phyloP scores from a whole-genome alignment of 2,329 filamentous ascomycete genomes.

The Metarhizium sp. region DNA sequence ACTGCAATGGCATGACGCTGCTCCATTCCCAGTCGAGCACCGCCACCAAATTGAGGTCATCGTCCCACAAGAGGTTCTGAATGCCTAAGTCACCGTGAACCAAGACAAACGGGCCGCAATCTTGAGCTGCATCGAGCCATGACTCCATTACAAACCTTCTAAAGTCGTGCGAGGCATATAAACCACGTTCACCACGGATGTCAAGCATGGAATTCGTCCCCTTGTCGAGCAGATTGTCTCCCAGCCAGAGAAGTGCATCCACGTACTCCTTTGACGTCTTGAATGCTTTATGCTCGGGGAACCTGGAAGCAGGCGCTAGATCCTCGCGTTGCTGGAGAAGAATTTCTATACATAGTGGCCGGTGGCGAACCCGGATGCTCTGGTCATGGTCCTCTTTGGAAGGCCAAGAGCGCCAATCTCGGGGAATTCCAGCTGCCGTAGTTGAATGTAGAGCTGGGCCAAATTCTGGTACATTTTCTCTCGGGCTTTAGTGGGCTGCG shows the following conservation, averaged over 20 bases:
- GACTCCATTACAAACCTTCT: conserved; percentile 2
- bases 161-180: conserved; percentile 16
- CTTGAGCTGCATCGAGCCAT: conserved; percentile 6
- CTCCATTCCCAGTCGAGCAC: conserved; percentile 15
- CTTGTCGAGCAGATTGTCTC: background rate
- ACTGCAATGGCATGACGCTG: conserved; percentile 10
- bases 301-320: background rate
- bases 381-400: background rate
- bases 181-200: conserved; percentile 7
- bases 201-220: background rate
- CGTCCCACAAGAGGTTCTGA: conserved; percentile 12
- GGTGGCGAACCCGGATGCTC: background rate
- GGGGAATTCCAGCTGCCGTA: background rate
- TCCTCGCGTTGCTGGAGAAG: background rate
- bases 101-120: conserved; percentile 14
- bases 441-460: background rate
- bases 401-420: conserved; percentile 1
- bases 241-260: background rate
- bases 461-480: background rate
- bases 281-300: background rate
- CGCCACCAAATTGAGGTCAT: conserved; percentile 6
- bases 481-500: background rate
- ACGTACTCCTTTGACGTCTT: background rate
- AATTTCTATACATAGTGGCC: background rate
- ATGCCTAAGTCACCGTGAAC: conserved; percentile 15